A percentile compares a stretch with the other conserved stretches of the same genome.
phyloP scores from a whole-genome alignment of 2,329 filamentous ascomycete species.

The Colletotrichum lini region DNA sequence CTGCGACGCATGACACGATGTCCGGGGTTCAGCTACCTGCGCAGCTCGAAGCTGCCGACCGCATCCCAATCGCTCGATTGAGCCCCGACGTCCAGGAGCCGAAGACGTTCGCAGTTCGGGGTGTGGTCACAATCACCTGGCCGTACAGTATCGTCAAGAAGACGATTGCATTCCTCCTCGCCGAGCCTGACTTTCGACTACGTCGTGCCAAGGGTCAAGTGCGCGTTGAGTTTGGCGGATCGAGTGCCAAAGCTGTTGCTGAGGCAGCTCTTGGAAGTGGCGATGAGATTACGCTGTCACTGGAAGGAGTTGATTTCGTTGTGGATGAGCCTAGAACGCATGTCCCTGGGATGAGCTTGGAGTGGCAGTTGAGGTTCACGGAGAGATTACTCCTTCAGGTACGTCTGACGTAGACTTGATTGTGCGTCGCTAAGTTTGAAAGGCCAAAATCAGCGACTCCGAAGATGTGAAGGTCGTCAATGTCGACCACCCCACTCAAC shows the following conservation, averaged over 20 bases:
- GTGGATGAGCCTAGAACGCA: slow-evolving; percentile 64
- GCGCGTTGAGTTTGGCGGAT: slow-evolving; percentile 80
- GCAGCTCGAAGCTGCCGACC: slow-evolving; percentile 40
- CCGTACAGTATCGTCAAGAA: slow-evolving; percentile 86
- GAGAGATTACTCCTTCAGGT: slow-evolving; percentile 65
- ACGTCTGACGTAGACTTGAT: slow-evolving; percentile 29
- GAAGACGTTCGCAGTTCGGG: slow-evolving; percentile 68
- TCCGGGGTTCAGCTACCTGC: slow-evolving; percentile 34
- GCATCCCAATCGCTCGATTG: slow-evolving; percentile 70
- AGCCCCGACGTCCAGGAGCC: slow-evolving; percentile 61
- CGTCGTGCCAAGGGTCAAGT: slow-evolving; percentile 85
- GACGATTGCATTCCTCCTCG: slow-evolving; percentile 83
- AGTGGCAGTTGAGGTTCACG: slow-evolving; percentile 72
- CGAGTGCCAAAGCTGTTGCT: slow-evolving; percentile 78
- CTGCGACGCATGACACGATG: slow-evolving; percentile 42
- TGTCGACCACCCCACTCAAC: slow-evolving; percentile 62
- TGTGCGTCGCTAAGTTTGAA: slow-evolving; percentile 42
- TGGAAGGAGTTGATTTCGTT: slow-evolving; percentile 79
- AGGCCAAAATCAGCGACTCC: slow-evolving; percentile 63
- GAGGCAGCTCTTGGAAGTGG: slow-evolving; percentile 81
- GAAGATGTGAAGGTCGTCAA: slow-evolving; percentile 65
- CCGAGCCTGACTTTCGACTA: slow-evolving; percentile 86
- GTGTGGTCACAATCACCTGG: slow-evolving; percentile 89
- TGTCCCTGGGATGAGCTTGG: slow-evolving; percentile 66
- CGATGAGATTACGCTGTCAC: slow-evolving; percentile 78